phyloP scores from a whole-genome alignment of 1,284 basidiomycete genomes.

The Fomitopsis palustris region DNA sequence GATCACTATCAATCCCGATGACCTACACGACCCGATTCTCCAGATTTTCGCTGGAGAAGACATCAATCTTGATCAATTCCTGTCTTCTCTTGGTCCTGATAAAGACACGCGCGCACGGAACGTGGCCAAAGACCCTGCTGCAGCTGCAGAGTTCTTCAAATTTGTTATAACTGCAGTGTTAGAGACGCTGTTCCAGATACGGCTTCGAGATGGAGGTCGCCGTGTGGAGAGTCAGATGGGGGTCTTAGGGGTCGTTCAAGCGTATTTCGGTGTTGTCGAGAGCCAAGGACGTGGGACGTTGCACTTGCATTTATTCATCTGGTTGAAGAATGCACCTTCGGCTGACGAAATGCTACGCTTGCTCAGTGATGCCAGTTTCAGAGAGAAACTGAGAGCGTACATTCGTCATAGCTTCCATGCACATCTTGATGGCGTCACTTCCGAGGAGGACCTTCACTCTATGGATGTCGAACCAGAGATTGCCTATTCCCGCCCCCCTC shows the following conservation, averaged over 20 bases:
- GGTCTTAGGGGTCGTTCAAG: slow-evolving; percentile 18
- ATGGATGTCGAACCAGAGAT: slow-evolving; percentile 15
- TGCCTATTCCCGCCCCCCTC: slow-evolving; percentile 18
- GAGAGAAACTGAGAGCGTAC: slow-evolving; percentile 19
- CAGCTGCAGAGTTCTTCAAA: slow-evolving; percentile 35
- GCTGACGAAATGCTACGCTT: slow-evolving; percentile 21
- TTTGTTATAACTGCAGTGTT: slow-evolving; percentile 32
- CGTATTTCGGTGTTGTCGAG: slow-evolving; percentile 28
- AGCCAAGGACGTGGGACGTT: slow-evolving; percentile 27
- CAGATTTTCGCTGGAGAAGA: slow-evolving; percentile 36
- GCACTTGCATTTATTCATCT: slow-evolving; percentile 29
- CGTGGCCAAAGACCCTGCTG: slow-evolving; percentile 35
- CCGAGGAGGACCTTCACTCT: slow-evolving; percentile 6
- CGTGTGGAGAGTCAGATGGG: slow-evolving; percentile 15
- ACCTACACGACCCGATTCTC: slow-evolving; percentile 26
- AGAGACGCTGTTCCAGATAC: slow-evolving; percentile 30
- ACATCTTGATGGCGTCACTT: slow-evolving; percentile 17
- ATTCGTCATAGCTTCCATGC: slow-evolving; percentile 29
- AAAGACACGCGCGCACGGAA: slow-evolving; percentile 22
- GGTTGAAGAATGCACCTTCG: slow-evolving; percentile 26
- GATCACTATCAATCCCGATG: slow-evolving; percentile 26
- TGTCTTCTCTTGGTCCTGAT: slow-evolving; percentile 22
- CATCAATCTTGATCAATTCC: slow-evolving; percentile 34
- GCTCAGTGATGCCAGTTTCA: slow-evolving; percentile 24
- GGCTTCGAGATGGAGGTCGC: slow-evolving; percentile 7